Evolutionary conservation across 305 asterid species (phyloP), one percentile per base, ranked within the genome.

Genomic region (Solanum hybrid): DNA sequence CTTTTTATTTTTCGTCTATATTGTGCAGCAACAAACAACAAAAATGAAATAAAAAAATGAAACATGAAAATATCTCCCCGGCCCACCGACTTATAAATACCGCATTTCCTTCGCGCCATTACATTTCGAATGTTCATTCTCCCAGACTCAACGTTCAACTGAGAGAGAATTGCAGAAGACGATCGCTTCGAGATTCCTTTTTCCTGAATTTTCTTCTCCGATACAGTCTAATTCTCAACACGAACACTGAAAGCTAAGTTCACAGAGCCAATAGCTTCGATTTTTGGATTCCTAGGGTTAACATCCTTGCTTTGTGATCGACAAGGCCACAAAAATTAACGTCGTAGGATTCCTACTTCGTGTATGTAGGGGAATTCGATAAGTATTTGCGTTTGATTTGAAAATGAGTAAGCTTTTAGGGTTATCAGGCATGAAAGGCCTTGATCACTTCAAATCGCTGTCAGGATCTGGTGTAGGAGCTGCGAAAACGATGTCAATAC

Each of bases 321-420:
- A 80, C n/a, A 24, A 26, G 86, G 14, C 67, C 69, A 11, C 11
- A 78, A 87, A 46, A 40, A 80, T 84, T 33, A 88, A 36, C 57
- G 80, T 92, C 42, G 31, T 69, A 92, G 87, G 90, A 29, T 90
- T 90, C 11, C 26, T 67, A 22, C 69, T 34, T 34, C 16, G 61
- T 86, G 26, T 35, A n/a, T 87, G 39, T 67, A 69, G 64, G 39
- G 42, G 22, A 86, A 79, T 67, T 34, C 40, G 39, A 88, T 57
- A 77, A 73, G 74, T 42, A 34, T 88, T 89, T 90, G 88, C 42
- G 40, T 82, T 92, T 57, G 87, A 93, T 77, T 90, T 88, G 91
- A 87, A 91, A 89, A 97, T 97, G 98, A 96, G 92, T 89, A 94
- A 97, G 83, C 92, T 93, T 29, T 37, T 94, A 76, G 98, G 99